Percentiles rank a stretch among this genome's conserved stretches.
These are phyloP conservation scores for Fusarium sp. DNA, from an alignment of 2,329 filamentous ascomycete species.

Conservation along the genomic window DNA sequence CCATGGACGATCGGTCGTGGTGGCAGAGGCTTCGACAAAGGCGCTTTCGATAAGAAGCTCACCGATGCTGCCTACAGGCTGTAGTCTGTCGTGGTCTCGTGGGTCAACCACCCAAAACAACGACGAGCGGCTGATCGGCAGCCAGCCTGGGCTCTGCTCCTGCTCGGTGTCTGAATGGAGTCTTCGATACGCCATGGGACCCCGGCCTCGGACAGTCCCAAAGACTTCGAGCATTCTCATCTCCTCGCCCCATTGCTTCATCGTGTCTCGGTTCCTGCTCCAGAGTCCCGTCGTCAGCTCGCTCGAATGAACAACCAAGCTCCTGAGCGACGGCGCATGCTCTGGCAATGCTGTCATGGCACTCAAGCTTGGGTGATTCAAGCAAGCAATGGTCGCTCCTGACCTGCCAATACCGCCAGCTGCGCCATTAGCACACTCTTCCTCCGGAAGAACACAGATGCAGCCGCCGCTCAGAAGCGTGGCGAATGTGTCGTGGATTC, in stretches of 20 bases:
- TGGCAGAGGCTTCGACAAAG: constrained; percentile 12
- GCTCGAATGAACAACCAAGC: constrained; percentile 12
- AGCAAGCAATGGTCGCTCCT: constrained; percentile 8
- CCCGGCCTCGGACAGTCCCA: constrained; percentile 11
- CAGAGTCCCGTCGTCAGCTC: constrained; percentile 13
- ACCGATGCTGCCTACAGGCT: constrained; percentile 14
- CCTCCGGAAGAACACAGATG: constrained; percentile 12
- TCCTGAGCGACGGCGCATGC: constrained; percentile 13
- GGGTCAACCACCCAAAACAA: constrained; percentile 17
- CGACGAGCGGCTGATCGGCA: constrained; percentile 8
- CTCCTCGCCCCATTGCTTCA: constrained; percentile 14
- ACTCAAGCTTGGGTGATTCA: constrained; percentile 15
- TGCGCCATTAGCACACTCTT: constrained; percentile 7
- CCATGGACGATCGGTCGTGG: constrained; percentile 2
- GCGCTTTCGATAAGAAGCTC: constrained; percentile 14
- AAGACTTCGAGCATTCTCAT: constrained; percentile 17
- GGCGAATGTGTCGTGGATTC: constrained; percentile 11
- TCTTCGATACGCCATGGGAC: constrained; percentile 12
- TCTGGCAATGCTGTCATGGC: constrained; percentile 10
- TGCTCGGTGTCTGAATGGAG: constrained; percentile 11
- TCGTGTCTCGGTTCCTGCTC: constrained; percentile 12
- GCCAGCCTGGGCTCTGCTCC: constrained; percentile 15
- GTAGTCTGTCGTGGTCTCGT: constrained; percentile 11
- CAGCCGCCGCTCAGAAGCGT: constrained; percentile 10
- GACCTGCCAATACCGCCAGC: constrained; percentile 13